Evolutionary conservation across 192 early-diverging fungal species (phyloP), one percentile per base, ranked within the genome.

Genomic region (Cetraspora pellucida): DNA sequence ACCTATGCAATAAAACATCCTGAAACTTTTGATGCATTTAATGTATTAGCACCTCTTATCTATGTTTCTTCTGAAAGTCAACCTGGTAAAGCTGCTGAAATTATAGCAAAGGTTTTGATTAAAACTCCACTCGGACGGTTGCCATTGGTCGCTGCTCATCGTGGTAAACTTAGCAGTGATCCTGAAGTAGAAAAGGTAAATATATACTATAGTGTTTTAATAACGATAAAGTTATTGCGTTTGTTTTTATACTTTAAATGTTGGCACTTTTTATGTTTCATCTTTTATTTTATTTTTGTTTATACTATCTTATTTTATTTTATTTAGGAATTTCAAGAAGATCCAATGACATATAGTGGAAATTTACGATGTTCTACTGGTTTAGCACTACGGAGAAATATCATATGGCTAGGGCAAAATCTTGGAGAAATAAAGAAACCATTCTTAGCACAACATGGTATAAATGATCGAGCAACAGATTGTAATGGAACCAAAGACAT

Each of bases 281-380:
- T 31, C 21, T 16, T 21, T 74, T 49, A 44, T 43, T n/a, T 46
- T 13, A 60, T 28, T 44, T 27, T 11, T 47, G n/a, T n/a, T n/a
- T n/a, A n/a, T n/a, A n/a, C n/a, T n/a, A n/a, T n/a, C n/a, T n/a
- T n/a, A n/a, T n/a, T n/a, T n/a, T n/a, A 0, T 23, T 55, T 23
- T 10, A 17, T 54, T 43, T 50, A 72, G 69, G 19, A 10, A 4
- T 74, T 63, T 47, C 10, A 61, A 0, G 13, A 30, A 37, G 74
- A 76, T 23, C 74, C 74, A 14, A 23, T 47, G 54, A 76, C 60
- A 10, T 76, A 76, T 76, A 31, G 46, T 43, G 74, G 74, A 66
- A 66, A 66, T 54, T 30, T 76, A 46, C 21, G 74, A 23, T 28
- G n/a, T 37, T 14, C 31, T 23, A 76, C 74, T 28, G 74, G 74